phyloP scores from a whole-genome alignment of 2,329 filamentous ascomycete genomes.

The Zymoseptoria brevis region DNA sequence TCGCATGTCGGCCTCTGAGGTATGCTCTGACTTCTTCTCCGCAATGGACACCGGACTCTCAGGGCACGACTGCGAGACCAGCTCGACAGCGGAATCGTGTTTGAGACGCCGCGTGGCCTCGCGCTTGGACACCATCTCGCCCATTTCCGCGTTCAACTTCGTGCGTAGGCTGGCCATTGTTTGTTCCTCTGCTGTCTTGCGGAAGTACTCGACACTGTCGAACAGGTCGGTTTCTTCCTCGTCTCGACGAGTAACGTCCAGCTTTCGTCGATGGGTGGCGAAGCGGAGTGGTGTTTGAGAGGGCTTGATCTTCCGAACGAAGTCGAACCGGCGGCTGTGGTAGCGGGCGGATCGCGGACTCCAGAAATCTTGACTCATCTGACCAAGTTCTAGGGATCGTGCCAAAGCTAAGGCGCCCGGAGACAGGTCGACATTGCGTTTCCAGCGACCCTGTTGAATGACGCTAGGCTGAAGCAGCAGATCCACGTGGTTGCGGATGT shows the following conservation, averaged over 20 bases:
- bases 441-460: conserved; percentile 28
- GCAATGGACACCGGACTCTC: conserved; percentile 3
- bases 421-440: conserved; percentile 30
- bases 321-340: conserved; percentile 33
- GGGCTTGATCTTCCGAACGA: conserved; percentile 36
- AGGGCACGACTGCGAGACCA: conserved; percentile 1
- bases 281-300: conserved; percentile 35
- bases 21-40: conserved; percentile 12
- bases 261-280: conserved; percentile 30
- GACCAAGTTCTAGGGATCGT: conserved; percentile 32
- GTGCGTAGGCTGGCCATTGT: conserved; percentile 11
- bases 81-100: not conserved
- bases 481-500: conserved; percentile 31
- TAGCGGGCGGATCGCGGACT: conserved; percentile 32
- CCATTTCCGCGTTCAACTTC: conserved; percentile 10
- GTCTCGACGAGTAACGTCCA: conserved; percentile 18
- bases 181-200: conserved; percentile 8
- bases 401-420: conserved; percentile 27
- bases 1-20: no score
- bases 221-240: conserved; percentile 34
- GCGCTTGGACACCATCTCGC: not conserved
- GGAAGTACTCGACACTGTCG: conserved; percentile 26
- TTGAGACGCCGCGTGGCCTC: not conserved
- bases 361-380: conserved; percentile 41
- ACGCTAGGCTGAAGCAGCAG: conserved; percentile 25